These are phyloP conservation scores for Sporothrix dimorphospora DNA, from an alignment of 2,329 filamentous ascomycete genomes.

Conservation along the genomic window DNA sequence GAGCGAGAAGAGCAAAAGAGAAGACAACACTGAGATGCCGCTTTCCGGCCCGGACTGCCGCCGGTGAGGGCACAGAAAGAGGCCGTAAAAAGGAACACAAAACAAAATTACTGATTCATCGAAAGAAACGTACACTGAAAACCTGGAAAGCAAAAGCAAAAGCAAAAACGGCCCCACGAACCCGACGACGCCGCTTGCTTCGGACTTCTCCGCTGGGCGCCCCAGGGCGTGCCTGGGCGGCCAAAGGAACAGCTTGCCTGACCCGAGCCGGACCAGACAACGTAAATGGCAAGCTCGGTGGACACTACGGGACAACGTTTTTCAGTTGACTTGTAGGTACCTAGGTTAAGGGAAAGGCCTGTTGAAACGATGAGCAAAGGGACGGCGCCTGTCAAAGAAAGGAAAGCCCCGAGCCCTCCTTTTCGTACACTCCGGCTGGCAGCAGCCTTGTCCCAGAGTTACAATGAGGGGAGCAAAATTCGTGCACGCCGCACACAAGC, in stretches of 20 bases:
- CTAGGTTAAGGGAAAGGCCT: not conserved
- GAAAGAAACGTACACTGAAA: not conserved
- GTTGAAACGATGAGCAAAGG: not conserved
- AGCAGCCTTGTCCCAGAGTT: not conserved
- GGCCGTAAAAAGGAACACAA: not conserved
- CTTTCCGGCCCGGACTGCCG: not conserved
- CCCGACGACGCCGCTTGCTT: too few species aligned
- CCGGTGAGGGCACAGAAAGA: not conserved
- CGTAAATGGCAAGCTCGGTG: too few species aligned
- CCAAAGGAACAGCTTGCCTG: too few species aligned
- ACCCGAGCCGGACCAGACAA: too few species aligned
- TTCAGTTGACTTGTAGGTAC: not conserved
- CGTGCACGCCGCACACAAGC: not conserved
- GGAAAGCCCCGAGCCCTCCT: not conserved
- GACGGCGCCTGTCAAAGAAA: not conserved
- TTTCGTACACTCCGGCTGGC: not conserved
- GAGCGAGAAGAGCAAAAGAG: not conserved
- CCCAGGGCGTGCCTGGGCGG: too few species aligned
- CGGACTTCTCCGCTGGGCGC: too few species aligned
- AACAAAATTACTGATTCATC: not conserved
- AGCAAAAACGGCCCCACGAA: not conserved
- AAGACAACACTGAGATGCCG: not conserved
- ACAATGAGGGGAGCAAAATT: not conserved
- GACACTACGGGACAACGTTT: not conserved
- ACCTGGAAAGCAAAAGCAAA: not conserved